Base-by-base conservation (phyloP, 768 basidiomycete genomes). In the Neoboletus magnificus region DNA sequence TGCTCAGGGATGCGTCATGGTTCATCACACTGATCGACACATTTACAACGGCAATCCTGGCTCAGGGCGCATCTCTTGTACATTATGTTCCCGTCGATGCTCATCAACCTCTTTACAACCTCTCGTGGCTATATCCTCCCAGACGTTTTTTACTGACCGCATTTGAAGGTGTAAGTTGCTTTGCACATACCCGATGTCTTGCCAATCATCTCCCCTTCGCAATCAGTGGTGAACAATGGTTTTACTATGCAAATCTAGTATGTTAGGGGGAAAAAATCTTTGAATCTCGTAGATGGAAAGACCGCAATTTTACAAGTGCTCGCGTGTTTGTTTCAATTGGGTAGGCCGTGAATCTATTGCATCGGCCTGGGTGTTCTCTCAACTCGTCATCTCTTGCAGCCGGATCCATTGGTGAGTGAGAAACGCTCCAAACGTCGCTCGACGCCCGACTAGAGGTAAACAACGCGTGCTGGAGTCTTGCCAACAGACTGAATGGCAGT, bases 261-360 rank as follows among this genome's bases (percentile, higher is more conserved):
- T 27, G 27, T 27, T 27, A 27, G 27, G 27, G 5, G 27, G 27
- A 3, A 27, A 27, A 27, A 3, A 3, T 27, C 82, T 35, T 40
- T 59, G 53, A 13, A 27, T 45, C 7, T 18, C 9, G 16, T 8
- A 32, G 30, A 32, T 12, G 30, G 12, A 32, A 32, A 32, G 11
- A 8, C 30, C 12, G 30, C 30, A 3, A 32, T 32, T 32, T 32
- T 12, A 32, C 30, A 32, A 12, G 12, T 12, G 4, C 30, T 12
- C 3, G 11, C 12, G 5, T 12, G 11, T 32, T 32, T 32, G 12
- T 32, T 32, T 32, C 30, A 32, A 32, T 32, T 32, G 0, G 30
- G 30, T 32, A 32, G 12, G 30, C 5, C 30, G 12, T 32, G 30
- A 32, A 4, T 32, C 30, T 12, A 12, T 12, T 8, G 11, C 16